Base-by-base conservation (phyloP, 1,139 yeast genomes). In the Wickerhamomyces sp. region DNA sequence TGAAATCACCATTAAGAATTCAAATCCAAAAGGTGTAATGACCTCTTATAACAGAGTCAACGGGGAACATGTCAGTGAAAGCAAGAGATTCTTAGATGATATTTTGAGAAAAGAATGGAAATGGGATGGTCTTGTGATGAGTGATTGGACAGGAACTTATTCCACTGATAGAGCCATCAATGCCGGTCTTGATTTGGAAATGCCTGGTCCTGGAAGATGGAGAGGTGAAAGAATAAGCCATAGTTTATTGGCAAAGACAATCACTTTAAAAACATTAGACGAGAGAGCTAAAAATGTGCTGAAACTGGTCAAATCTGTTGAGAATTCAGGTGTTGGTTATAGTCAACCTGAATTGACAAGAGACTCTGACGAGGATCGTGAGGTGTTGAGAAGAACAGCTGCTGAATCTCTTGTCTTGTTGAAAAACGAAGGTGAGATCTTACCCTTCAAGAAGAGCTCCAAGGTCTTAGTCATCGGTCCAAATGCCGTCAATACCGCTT, bases 101-200 rank as follows among this genome's bases (percentile, higher is more conserved):
- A 58, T 75, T 28, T 58, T 76, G 37, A 58, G 80, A 38, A 51
- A 61, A 5, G 83, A 77, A 51, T 77, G 80, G 79, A 57, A 59
- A 13, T 77, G 69, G 64, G 61, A 68, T 18, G 83, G 83, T 16
- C 55, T 69, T 39, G 57, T 69, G 25, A 74, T 77, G 76, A 68
- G 77, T 20, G 84, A 77, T 54, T 77, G 83, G 84, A 72, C 53
- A 51, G 84, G 83, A 33, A 67, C 70, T n/a, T 75, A 71, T 48
- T 63, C 77, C 20, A 61, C 62, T 25, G 64, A 62, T 37, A 66
- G 62, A 26, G 57, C 76, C 15, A 54, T 76, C 37, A 66, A 68
- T 36, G 75, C 74, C 25, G 82, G 82, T n/a, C 57, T 75, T 37
- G 78, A 74, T 49, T 55, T 77, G 42, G 83, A 76, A 51, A 75